Percentiles rank a stretch among this genome's conserved stretches.
phyloP scores from a whole-genome alignment of 257 asterid species.

The Solanum pennellii region DNA sequence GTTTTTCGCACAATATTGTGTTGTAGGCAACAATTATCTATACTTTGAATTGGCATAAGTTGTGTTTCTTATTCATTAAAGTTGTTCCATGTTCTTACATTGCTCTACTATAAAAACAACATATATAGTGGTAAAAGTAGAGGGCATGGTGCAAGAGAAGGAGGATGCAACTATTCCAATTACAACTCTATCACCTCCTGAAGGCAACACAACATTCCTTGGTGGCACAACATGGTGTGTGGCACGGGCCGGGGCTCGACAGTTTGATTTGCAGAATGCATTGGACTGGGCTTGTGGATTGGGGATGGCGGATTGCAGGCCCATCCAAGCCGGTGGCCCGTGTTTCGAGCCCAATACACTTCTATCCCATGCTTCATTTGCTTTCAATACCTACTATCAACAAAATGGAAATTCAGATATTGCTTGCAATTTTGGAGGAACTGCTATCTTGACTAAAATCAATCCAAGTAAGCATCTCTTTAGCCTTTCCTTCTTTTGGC shows the following conservation, averaged over 20 bases:
- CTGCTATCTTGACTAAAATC: slow-evolving; percentile 36
- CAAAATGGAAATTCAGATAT: slow-evolving; percentile 63
- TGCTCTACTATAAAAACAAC: neutral
- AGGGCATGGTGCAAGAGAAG: slow-evolving; percentile 32
- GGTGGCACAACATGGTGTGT: slow-evolving; percentile 63
- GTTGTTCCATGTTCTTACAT: no score
- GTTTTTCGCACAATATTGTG: neutral
- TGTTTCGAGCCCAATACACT: slow-evolving; percentile 61
- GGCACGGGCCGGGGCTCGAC: slow-evolving; percentile 47
- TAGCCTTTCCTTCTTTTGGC: neutral
- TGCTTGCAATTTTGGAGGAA: slow-evolving; percentile 86
- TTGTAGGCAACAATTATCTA: neutral
- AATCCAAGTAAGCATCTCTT: slow-evolving; percentile 47
- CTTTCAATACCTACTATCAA: slow-evolving; percentile 74
- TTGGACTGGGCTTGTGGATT: slow-evolving; percentile 83
- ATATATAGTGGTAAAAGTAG: slow-evolving; percentile 3
- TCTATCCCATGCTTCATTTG: slow-evolving; percentile 60
- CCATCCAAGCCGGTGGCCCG: slow-evolving; percentile 60
- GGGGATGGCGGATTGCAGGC: slow-evolving; percentile 47
- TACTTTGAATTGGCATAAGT: neutral
- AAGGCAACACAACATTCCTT: slow-evolving; percentile 75
- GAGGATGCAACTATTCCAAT: slow-evolving; percentile 22
- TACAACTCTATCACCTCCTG: slow-evolving; percentile 35
- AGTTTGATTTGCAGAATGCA: slow-evolving; percentile 45
- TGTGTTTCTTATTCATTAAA: neutral